A percentile compares a stretch with the other conserved stretches of the same genome.
Conservation (phyloP, 305 asterid species). For the Fraxinus floribunda region DNA sequence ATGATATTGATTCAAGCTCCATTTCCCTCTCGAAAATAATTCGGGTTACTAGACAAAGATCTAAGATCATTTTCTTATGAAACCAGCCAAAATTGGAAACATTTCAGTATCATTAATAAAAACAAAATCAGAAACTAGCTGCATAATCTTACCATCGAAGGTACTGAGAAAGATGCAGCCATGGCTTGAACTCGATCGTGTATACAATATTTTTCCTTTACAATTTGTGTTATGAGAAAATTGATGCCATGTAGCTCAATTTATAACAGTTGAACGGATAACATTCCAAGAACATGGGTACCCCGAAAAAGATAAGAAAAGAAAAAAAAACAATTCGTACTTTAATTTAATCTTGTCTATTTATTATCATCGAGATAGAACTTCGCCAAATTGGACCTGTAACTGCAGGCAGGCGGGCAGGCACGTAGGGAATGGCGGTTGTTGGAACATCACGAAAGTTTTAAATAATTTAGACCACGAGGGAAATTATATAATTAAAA, state of each 20-base stretch:
- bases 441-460: background rate
- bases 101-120: background rate
- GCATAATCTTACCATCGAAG: constrained; percentile 60
- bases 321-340: background rate
- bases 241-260: constrained; percentile 21
- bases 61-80: background rate
- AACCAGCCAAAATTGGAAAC: background rate
- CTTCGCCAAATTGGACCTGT: background rate
- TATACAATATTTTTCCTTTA: constrained; percentile 15
- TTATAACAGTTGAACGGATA: constrained; percentile 40
- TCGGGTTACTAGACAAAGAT: background rate
- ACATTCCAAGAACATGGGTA: background rate
- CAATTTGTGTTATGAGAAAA: constrained; percentile 15
- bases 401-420: background rate
- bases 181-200: constrained; percentile 51
- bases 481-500: too few species aligned
- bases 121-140: background rate
- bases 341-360: constrained; percentile 25
- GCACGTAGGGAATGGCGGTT: constrained; percentile 31
- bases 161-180: constrained; percentile 85
- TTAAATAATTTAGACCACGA: too few species aligned
- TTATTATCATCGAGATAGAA: background rate
- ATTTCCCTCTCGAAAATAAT: background rate
- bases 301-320: constrained; percentile 13
- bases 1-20: background rate